Conservation (phyloP, 352 stramenopile species). For the Phytopythium oedochilum region DNA sequence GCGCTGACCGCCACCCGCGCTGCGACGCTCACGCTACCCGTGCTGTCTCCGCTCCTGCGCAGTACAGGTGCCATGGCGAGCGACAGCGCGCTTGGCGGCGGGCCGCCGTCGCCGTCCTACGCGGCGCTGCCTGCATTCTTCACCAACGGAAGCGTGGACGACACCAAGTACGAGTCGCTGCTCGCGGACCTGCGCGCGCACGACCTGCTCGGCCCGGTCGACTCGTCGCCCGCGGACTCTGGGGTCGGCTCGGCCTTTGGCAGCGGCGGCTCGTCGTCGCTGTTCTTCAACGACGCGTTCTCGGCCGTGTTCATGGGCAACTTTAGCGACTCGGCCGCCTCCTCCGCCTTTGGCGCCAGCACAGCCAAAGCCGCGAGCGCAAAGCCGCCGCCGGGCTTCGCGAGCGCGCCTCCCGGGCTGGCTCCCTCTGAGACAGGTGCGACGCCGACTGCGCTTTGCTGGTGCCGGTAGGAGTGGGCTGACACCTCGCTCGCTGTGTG, state of each 20-base stretch:
- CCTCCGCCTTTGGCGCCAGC: conserved; percentile 4
- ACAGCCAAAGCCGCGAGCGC: neutral
- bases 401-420: conserved; percentile 43
- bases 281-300: conserved; percentile 86
- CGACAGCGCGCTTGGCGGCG: conserved; percentile 33
- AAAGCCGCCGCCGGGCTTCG: conserved; percentile 46
- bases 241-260: conserved; percentile 5
- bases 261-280: conserved; percentile 38
- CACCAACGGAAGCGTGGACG: conserved; percentile 70
- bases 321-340: conserved; percentile 40
- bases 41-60: neutral
- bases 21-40: neutral
- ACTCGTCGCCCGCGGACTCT: conserved; percentile 13
- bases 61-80: conserved; percentile 23
- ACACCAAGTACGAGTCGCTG: conserved; percentile 85
- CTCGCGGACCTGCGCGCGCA: conserved; percentile 81
- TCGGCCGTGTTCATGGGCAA: conserved; percentile 80
- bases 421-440: conserved; percentile 38
- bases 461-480: neutral
- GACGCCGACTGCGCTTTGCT: neutral
- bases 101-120: conserved; percentile 7
- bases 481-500: neutral
- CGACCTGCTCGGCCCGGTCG: conserved; percentile 71
- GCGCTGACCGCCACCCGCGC: neutral
- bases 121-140: conserved; percentile 74